Evolutionary conservation across 495 filamentous ascomycete genomes (phyloP).

Genomic region (Aspergillus mulundensis): DNA sequence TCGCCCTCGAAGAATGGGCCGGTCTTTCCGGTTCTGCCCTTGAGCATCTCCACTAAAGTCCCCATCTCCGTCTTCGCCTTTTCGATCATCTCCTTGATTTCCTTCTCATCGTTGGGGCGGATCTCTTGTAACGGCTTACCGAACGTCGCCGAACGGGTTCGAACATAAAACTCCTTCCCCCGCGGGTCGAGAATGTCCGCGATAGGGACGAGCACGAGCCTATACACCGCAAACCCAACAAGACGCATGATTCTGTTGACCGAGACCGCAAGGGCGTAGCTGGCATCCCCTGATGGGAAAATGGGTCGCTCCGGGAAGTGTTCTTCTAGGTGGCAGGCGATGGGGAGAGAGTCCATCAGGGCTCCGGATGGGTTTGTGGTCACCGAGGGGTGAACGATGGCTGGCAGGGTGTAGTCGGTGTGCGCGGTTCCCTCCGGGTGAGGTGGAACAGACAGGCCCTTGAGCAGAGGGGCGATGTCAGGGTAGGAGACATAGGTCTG

Average conservation of each 20-base stretch:
- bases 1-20: slow-evolving; percentile 24
- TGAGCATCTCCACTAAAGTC: slow-evolving; percentile 18
- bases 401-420: slow-evolving; percentile 34
- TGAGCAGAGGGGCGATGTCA: slow-evolving; percentile 34
- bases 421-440: slow-evolving; percentile 11
- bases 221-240: background rate
- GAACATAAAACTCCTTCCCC: slow-evolving; percentile 28
- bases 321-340: slow-evolving; percentile 35
- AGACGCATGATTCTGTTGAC: slow-evolving; percentile 15
- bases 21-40: slow-evolving; percentile 15
- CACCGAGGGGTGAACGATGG: slow-evolving; percentile 30
- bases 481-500: slow-evolving; percentile 41
- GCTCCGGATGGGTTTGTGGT: slow-evolving; percentile 24
- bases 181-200: slow-evolving; percentile 25
- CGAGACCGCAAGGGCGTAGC: slow-evolving; percentile 19
- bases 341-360: slow-evolving; percentile 39
- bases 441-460: slow-evolving; percentile 23
- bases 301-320: slow-evolving; percentile 28
- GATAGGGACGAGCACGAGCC: slow-evolving; percentile 15
- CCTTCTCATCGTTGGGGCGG: slow-evolving; percentile 14
- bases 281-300: slow-evolving; percentile 21
- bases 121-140: slow-evolving; percentile 33
- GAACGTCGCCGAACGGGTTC: slow-evolving; percentile 25
- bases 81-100: slow-evolving; percentile 2
- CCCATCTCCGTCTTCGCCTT: slow-evolving; percentile 13